phyloP scores from a whole-genome alignment of 257 asterid species.

The Sherardia arvensis region DNA sequence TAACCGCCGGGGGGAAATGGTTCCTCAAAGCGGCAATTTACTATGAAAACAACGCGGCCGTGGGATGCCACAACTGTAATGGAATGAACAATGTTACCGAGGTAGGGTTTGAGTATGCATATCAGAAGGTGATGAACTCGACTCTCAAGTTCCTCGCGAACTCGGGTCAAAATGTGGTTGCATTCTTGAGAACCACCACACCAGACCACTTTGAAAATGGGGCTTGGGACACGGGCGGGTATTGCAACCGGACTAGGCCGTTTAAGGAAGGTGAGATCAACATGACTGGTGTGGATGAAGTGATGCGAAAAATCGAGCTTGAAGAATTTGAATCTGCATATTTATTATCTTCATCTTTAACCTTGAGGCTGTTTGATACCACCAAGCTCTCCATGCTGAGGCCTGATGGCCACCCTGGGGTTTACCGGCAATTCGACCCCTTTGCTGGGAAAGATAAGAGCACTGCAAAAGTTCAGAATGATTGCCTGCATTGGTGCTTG shows the following conservation, averaged over 20 bases:
- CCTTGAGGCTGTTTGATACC: constrained; percentile 40
- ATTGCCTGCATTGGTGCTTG: constrained; percentile 94
- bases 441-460: constrained; percentile 36
- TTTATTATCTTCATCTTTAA: not conserved
- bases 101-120: constrained; percentile 43
- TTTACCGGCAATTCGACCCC: constrained; percentile 59
- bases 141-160: constrained; percentile 27
- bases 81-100: constrained; percentile 43
- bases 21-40: constrained; percentile 55
- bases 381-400: constrained; percentile 45
- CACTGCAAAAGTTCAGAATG: constrained; percentile 60
- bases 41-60: constrained; percentile 39
- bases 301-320: constrained; percentile 37
- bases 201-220: constrained; percentile 80
- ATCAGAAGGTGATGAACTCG: constrained; percentile 45
- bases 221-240: constrained; percentile 63
- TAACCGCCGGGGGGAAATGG: constrained; percentile 74
- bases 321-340: constrained; percentile 45
- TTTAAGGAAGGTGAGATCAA: constrained; percentile 37
- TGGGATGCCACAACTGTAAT: constrained; percentile 68
- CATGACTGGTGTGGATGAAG: constrained; percentile 20
- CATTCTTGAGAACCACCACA: constrained; percentile 45
- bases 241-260: constrained; percentile 59
- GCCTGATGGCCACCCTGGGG: constrained; percentile 85
- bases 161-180: constrained; percentile 23